Conservation (phyloP, 371 early-diverging fungal genomes). For the Lichtheimia corymbifera region DNA sequence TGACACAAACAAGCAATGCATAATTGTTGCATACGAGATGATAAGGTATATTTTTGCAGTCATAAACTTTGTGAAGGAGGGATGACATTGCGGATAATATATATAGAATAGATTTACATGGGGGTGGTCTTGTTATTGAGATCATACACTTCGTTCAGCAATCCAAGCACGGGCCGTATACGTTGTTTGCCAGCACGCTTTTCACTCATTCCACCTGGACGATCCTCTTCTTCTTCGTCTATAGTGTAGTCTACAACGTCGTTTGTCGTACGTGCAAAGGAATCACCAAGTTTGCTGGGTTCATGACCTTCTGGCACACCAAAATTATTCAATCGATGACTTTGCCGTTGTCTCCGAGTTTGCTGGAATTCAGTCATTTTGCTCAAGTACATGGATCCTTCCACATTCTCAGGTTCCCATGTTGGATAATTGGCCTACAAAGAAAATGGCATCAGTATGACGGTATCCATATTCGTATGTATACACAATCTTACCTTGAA, state of each 20-base stretch:
- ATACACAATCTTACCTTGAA: slow-evolving; percentile 73
- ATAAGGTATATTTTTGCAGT: too few species aligned
- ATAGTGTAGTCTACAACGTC: slow-evolving; percentile 16
- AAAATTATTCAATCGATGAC: slow-evolving; percentile 28
- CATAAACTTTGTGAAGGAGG: too few species aligned
- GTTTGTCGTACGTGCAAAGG: slow-evolving; percentile 25
- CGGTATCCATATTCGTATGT: background rate
- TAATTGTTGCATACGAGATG: too few species aligned
- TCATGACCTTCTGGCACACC: slow-evolving; percentile 34
- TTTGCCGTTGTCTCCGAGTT: slow-evolving; percentile 11
- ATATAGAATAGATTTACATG: too few species aligned
- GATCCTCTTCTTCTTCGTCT: slow-evolving; percentile 37
- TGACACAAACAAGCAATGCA: too few species aligned
- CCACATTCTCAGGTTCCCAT: slow-evolving; percentile 75
- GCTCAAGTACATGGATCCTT: slow-evolving; percentile 72
- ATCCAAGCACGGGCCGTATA: slow-evolving; percentile 49
- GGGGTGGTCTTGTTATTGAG: slow-evolving; percentile 44
- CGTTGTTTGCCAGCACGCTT: slow-evolving; percentile 12
- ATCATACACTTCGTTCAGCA: slow-evolving; percentile 66
- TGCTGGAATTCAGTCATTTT: slow-evolving; percentile 39
- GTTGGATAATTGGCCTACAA: slow-evolving; percentile 78
- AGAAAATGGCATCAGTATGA: background rate
- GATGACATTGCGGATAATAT: too few species aligned
- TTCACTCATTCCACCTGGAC: slow-evolving; percentile 21
- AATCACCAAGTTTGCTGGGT: slow-evolving; percentile 38